Conservation (phyloP, 805 yeast species). For the Wickerhamiella occidentalis region DNA sequence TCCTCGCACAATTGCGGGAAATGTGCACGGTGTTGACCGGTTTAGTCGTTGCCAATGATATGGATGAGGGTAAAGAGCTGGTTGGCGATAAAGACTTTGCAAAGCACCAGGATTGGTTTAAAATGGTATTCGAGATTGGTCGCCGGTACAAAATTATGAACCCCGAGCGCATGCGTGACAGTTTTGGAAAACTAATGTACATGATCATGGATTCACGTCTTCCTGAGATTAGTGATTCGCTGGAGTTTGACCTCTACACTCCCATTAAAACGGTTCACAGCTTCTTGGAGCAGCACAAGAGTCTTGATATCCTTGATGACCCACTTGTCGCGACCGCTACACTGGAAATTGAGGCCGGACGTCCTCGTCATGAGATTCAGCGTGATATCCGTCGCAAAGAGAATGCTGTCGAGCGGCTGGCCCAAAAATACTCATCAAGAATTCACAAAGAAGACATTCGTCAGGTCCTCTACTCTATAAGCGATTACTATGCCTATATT, state of each 20-base stretch:
- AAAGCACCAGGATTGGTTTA: constrained; percentile 62
- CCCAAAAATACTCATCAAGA: constrained; percentile 33
- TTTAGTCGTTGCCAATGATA: constrained; percentile 61
- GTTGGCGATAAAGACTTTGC: constrained; percentile 50
- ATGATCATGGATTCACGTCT: constrained; percentile 77
- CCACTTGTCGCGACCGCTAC: constrained; percentile 51
- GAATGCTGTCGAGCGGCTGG: constrained; percentile 49
- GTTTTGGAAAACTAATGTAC: constrained; percentile 67
- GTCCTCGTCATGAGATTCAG: constrained; percentile 41
- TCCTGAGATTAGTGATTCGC: constrained; percentile 53
- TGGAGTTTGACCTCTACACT: constrained; percentile 65
- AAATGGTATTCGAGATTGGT: constrained; percentile 61
- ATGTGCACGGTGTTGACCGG: constrained; percentile 73
- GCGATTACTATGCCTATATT: constrained; percentile 64
- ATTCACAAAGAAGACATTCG: constrained; percentile 46
- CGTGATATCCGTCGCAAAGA: constrained; percentile 55
- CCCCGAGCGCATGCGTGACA: constrained; percentile 69
- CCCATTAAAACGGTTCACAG: constrained; percentile 54
- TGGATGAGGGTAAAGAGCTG: constrained; percentile 54
- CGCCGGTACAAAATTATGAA: constrained; percentile 74
- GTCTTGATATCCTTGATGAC: constrained; percentile 41
- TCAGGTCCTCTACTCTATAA: constrained; percentile 62
- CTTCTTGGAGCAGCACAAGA: constrained; percentile 34
- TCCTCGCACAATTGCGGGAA: constrained; percentile 58
- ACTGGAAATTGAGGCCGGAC: constrained; percentile 51